Evolutionary conservation across 352 stramenopile genomes (phyloP).

Genomic region (Phytophthora hibernalis): DNA sequence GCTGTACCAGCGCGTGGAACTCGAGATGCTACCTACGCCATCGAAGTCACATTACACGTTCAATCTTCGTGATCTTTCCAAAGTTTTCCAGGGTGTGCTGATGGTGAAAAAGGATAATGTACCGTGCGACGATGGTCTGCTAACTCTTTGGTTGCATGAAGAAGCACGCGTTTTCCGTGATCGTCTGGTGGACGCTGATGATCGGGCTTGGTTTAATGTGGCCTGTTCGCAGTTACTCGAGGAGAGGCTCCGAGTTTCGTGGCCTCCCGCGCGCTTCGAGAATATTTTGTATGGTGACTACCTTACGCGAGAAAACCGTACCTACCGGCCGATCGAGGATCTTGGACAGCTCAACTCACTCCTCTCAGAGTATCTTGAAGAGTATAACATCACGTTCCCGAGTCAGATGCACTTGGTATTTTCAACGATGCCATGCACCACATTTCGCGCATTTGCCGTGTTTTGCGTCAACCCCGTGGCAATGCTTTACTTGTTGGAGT

Average conservation of each 20-base stretch:
- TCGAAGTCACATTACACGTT: conserved; percentile 95
- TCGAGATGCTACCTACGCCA: conserved; percentile 91
- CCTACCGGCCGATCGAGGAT: conserved; percentile 77
- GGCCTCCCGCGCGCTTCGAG: conserved; percentile 71
- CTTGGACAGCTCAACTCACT: conserved; percentile 73
- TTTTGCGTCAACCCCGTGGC: conserved; percentile 91
- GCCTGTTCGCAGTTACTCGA: conserved; percentile 77
- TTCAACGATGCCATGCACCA: conserved; percentile 96
- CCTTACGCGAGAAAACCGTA: conserved; percentile 79
- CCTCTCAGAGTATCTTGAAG: conserved; percentile 92
- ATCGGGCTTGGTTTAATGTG: conserved; percentile 90
- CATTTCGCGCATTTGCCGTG: conserved; percentile 92
- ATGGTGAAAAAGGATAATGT: conserved; percentile 91
- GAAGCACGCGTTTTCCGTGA: conserved; percentile 93
- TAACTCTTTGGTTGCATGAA: conserved; percentile 94
- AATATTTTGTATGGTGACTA: conserved; percentile 93
- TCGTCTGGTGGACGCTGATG: conserved; percentile 87
- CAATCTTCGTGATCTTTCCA: conserved; percentile 93
- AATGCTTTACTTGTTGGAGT: conserved; percentile 94
- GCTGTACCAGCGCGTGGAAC: conserved; percentile 89
- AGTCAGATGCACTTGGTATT: conserved; percentile 96
- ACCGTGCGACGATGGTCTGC: conserved; percentile 67
- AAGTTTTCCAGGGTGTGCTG: conserved; percentile 94
- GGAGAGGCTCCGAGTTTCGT: conserved; percentile 70
- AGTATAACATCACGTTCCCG: conserved; percentile 95